phyloP scores from a whole-genome alignment of 352 stramenopile species.

The Globisporangium echinulatum region DNA sequence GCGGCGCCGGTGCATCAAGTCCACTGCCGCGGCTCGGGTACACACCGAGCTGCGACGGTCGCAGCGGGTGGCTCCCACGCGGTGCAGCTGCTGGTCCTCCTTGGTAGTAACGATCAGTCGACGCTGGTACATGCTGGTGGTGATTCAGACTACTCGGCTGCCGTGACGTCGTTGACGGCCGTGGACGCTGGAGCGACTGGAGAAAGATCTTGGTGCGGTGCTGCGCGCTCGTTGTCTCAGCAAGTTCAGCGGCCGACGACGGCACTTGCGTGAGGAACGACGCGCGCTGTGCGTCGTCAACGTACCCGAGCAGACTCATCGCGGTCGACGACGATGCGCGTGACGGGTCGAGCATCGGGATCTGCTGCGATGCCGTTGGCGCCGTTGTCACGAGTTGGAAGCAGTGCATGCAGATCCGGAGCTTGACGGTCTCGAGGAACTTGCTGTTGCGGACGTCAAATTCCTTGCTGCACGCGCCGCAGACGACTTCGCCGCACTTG shows the following conservation, averaged over 20 bases:
- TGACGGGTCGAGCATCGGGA: constrained; percentile 39
- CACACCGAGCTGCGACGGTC: constrained; percentile 27
- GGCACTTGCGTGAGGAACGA: constrained; percentile 50
- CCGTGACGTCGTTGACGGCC: background rate
- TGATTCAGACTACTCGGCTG: constrained; percentile 11
- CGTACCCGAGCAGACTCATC: constrained; percentile 60
- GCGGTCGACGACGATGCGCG: constrained; percentile 34
- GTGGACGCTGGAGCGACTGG: constrained; percentile 52
- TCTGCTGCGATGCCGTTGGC: constrained; percentile 26
- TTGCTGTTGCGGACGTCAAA: constrained; percentile 63
- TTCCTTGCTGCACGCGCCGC: constrained; percentile 78
- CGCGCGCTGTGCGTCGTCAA: constrained; percentile 54
- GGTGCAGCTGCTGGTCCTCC: constrained; percentile 11
- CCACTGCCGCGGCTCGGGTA: constrained; percentile 27
- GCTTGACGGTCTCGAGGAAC: constrained; percentile 57
- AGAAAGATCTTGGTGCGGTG: constrained; percentile 59
- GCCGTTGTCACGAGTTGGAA: constrained; percentile 75
- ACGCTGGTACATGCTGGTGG: constrained; percentile 9
- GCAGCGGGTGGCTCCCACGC: constrained; percentile 24
- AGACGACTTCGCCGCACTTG: constrained; percentile 86
- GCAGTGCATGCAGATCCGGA: constrained; percentile 84
- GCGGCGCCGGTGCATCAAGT: constrained; percentile 6
- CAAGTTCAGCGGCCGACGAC: constrained; percentile 12
- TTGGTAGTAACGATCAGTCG: constrained; percentile 20
- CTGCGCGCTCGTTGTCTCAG: constrained; percentile 12